Percentiles rank a stretch among this genome's conserved stretches.
These are phyloP conservation scores for Bipolaris zeicola DNA, from an alignment of 2,329 filamentous ascomycete genomes.

Conservation along the genomic window DNA sequence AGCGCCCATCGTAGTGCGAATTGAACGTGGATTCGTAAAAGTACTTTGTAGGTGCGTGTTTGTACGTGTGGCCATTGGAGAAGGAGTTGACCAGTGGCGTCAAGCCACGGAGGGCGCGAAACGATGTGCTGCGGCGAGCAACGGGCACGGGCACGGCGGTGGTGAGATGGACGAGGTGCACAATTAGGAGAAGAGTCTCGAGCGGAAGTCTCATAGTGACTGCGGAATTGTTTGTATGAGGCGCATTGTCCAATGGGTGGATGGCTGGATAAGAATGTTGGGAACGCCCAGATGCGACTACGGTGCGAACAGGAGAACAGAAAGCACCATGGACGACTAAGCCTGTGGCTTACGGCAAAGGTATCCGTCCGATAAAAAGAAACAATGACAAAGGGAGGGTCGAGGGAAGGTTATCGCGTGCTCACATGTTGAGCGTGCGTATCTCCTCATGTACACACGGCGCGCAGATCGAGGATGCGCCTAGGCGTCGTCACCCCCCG, in stretches of 20 bases:
- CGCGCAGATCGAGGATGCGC: constrained; percentile 11
- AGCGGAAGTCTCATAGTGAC: constrained; percentile 9
- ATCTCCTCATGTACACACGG: constrained; percentile 1
- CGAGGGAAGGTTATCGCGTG: constrained; percentile 7
- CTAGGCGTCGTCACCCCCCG: constrained; percentile 2
- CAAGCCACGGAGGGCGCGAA: constrained; percentile 22
- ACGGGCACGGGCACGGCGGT: constrained; percentile 13
- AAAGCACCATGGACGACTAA: background rate
- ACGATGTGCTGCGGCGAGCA: constrained; percentile 10
- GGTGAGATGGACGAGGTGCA: background rate
- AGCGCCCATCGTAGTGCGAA: constrained; percentile 63
- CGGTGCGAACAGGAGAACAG: background rate
- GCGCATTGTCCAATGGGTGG: constrained; percentile 7
- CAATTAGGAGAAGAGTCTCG: constrained; percentile 3
- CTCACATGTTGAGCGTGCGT: constrained; percentile 6
- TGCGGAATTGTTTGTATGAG: constrained; percentile 3
- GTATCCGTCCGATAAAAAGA: background rate
- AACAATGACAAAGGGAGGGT: background rate
- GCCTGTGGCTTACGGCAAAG: background rate
- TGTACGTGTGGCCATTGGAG: constrained; percentile 19
- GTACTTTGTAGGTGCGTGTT: constrained; percentile 32
- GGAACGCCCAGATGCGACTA: background rate
- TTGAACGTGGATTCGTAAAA: constrained; percentile 54
- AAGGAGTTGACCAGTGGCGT: constrained; percentile 26
- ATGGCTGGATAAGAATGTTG: background rate